Evolutionary conservation across 1,284 basidiomycete species (phyloP).

Genomic region (Cryptococcus depauperatus): DNA sequence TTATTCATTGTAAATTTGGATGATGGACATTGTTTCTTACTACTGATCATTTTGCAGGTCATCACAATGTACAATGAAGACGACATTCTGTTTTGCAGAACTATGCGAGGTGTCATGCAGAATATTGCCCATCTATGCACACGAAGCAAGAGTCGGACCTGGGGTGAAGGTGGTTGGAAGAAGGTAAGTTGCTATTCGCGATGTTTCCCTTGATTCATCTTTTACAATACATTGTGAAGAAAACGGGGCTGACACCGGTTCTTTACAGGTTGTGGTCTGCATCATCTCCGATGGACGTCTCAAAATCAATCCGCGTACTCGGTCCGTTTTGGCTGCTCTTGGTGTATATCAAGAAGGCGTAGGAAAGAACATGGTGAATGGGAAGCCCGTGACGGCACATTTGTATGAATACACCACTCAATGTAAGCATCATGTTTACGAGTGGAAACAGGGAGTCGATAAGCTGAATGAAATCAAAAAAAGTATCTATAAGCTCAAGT

Average conservation of each 20-base stretch:
- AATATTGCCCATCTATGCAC: slow-evolving; percentile 50
- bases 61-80: slow-evolving; percentile 77
- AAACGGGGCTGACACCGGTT: no score
- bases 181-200: slow-evolving; percentile 53
- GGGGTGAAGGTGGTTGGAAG: slow-evolving; percentile 97
- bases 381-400: slow-evolving; percentile 78
- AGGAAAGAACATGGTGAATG: slow-evolving; percentile 85
- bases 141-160: slow-evolving; percentile 62
- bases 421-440: slow-evolving; percentile 50
- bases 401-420: slow-evolving; percentile 93
- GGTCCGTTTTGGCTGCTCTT: slow-evolving; percentile 79
- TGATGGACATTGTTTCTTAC: slow-evolving; percentile 45
- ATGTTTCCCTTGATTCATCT: slow-evolving; percentile 1
- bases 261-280: slow-evolving; percentile 48
- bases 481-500: slow-evolving; percentile 67
- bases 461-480: background rate
- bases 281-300: slow-evolving; percentile 66
- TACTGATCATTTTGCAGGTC: slow-evolving; percentile 37
- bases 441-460: background rate
- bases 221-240: background rate
- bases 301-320: slow-evolving; percentile 78
- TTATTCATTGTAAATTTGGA: slow-evolving; percentile 68
- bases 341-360: slow-evolving; percentile 79
- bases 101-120: slow-evolving; percentile 88
- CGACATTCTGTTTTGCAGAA: slow-evolving; percentile 67